Percentiles rank a stretch among this genome's conserved stretches.
Evolutionary conservation across 1,284 basidiomycete genomes (phyloP).

Genomic region (Fomitopsis betulina): DNA sequence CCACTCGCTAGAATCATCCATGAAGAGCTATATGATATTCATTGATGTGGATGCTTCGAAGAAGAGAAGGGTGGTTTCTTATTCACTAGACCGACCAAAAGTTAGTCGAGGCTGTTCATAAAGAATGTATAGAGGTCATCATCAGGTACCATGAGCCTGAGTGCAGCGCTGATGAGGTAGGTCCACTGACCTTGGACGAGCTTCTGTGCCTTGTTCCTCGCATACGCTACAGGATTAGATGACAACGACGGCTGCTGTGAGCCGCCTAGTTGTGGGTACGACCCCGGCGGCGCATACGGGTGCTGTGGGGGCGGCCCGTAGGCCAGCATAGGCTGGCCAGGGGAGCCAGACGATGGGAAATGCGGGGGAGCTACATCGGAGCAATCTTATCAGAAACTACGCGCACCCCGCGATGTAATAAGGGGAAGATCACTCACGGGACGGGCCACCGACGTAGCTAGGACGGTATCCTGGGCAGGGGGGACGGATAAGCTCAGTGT

Average conservation of each 20-base stretch:
- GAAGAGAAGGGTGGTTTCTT: no score
- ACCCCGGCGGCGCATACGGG: conserved; percentile 9
- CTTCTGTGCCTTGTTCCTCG: conserved; percentile 16
- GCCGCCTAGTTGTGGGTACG: background rate
- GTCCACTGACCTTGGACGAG: conserved; percentile 20
- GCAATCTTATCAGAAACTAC: background rate
- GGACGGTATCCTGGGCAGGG: background rate
- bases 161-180: background rate
- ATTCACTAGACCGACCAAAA: no score
- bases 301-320: conserved; percentile 2
- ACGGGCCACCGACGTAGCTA: background rate
- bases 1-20: background rate
- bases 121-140: background rate
- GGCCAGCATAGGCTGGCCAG: background rate
- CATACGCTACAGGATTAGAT: conserved; percentile 16
- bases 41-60: no score
- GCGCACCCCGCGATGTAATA: background rate
- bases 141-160: background rate
- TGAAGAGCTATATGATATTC: no score
- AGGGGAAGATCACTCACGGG: background rate
- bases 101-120: background rate
- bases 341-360: background rate
- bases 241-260: background rate
- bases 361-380: background rate
- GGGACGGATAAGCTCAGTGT: background rate